These are phyloP conservation scores for Pleurotus sapidus DNA, from an alignment of 768 basidiomycete genomes.

Conservation along the genomic window DNA sequence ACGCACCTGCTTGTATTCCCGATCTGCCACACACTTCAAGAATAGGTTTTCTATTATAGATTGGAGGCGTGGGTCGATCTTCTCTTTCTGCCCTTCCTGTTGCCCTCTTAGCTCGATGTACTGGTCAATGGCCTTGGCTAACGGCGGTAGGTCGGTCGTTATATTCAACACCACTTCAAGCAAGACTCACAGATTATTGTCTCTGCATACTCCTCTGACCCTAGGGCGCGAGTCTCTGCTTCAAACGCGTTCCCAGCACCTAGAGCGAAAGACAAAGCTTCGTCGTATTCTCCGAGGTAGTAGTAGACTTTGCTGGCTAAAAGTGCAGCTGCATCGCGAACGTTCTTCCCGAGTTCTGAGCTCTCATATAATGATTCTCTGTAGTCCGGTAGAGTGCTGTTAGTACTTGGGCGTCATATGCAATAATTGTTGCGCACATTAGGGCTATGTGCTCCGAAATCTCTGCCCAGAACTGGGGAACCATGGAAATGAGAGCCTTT, in stretches of 20 bases:
- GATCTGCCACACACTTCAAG: constrained; percentile 77
- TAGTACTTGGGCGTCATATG: not conserved
- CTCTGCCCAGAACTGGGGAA: constrained; percentile 97
- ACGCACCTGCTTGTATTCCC: constrained; percentile 84
- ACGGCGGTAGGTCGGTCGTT: constrained; percentile 6
- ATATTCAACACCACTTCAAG: not conserved
- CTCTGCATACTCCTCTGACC: constrained; percentile 86
- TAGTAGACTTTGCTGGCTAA: constrained; percentile 99
- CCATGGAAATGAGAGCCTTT: constrained; percentile 73
- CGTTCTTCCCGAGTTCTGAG: constrained; percentile 66
- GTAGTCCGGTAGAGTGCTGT: constrained; percentile 9
- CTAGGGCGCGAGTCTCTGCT: constrained; percentile 57
- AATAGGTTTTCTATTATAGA: constrained; percentile 90
- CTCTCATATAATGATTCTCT: constrained; percentile 92
- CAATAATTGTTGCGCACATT: constrained; percentile 58
- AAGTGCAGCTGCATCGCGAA: constrained; percentile 82
- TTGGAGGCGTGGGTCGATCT: constrained; percentile 79
- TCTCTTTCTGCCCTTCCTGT: constrained; percentile 44
- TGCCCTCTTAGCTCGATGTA: constrained; percentile 74
- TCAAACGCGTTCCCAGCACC: constrained; percentile 88
- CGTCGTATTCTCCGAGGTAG: constrained; percentile 93
- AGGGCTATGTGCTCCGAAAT: constrained; percentile 91
- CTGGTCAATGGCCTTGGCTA: constrained; percentile 95
- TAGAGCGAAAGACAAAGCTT: constrained; percentile 93
- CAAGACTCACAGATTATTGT: constrained; percentile 81